Conservation (phyloP, 1,284 basidiomycete genomes). For the Cutaneotrichosporon cutaneum region DNA sequence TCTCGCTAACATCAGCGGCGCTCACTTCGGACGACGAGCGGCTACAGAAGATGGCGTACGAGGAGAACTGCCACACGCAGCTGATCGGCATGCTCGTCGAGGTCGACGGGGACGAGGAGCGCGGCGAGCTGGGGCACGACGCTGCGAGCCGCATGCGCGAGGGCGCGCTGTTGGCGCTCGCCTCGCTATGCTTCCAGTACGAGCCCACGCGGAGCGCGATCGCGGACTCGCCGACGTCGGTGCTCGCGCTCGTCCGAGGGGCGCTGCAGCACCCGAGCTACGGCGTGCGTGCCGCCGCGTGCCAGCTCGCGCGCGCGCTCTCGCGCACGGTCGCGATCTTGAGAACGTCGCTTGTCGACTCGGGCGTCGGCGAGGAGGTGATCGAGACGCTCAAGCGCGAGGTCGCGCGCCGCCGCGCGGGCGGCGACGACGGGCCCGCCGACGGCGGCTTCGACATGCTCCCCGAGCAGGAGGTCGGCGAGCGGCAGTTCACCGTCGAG, state of each 20-base stretch:
- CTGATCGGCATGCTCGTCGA: constrained; percentile 30
- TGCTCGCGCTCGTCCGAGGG: constrained; percentile 61
- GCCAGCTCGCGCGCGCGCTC: constrained; percentile 78
- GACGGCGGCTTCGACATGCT: constrained; percentile 19
- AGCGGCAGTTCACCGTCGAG: constrained; percentile 69
- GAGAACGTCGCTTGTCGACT: constrained; percentile 77
- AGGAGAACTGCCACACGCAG: constrained; percentile 34
- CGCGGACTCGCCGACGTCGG: constrained; percentile 57
- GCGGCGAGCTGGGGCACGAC: constrained; percentile 54
- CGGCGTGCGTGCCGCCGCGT: constrained; percentile 77
- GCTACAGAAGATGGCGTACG: constrained; percentile 56
- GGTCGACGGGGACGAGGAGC: constrained; percentile 61
- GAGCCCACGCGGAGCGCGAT: constrained; percentile 68
- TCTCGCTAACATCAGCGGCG: constrained; percentile 57
- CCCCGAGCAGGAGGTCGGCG: constrained; percentile 33
- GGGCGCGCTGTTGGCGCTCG: constrained; percentile 68
- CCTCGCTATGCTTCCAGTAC: constrained; percentile 66
- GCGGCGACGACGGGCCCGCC: constrained; percentile 10
- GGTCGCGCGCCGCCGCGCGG: constrained; percentile 21
- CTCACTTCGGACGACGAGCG: constrained; percentile 68
- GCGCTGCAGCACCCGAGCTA: constrained; percentile 64
- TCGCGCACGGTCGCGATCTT: constrained; percentile 73
- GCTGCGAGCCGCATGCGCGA: constrained; percentile 43
- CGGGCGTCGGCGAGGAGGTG: constrained; percentile 69
- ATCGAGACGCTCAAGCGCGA: constrained; percentile 60